Conservation (phyloP, 345 rosid species). For the Pugionium cornutum region DNA sequence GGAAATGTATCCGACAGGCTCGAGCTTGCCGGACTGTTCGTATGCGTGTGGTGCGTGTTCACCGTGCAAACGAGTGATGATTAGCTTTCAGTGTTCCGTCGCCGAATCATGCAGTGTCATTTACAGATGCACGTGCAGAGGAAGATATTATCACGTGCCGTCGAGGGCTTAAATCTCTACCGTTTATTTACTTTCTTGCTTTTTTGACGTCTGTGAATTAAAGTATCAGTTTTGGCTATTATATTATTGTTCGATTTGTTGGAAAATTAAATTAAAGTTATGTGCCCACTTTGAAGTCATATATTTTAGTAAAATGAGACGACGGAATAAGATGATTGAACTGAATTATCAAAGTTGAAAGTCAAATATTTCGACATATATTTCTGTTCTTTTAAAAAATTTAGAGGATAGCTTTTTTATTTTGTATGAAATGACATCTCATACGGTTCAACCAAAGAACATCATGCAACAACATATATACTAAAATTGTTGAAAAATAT, state of each 20-base stretch:
- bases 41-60: slow-evolving; percentile 89
- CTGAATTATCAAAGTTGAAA: too few species aligned
- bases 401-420: too few species aligned
- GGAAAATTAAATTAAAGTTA: background rate
- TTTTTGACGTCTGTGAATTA: slow-evolving; percentile 25
- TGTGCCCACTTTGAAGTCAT: slow-evolving; percentile 14
- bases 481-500: too few species aligned
- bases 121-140: slow-evolving; percentile 85
- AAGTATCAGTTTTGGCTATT: slow-evolving; percentile 23
- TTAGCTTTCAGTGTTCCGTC: slow-evolving; percentile 76
- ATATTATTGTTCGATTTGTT: background rate
- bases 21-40: slow-evolving; percentile 90
- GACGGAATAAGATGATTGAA: too few species aligned
- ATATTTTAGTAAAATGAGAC: too few species aligned
- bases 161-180: slow-evolving; percentile 40
- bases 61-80: slow-evolving; percentile 93
- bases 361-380: too few species aligned
- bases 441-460: too few species aligned
- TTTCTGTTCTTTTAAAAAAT: too few species aligned
- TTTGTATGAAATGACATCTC: too few species aligned
- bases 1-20: slow-evolving; percentile 68
- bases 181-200: slow-evolving; percentile 11
- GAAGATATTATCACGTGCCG: slow-evolving; percentile 84
- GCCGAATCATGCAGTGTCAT: slow-evolving; percentile 94
- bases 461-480: too few species aligned